These are phyloP conservation scores for Talaromyces trachyspermus DNA, from an alignment of 495 filamentous ascomycete species.

Conservation along the genomic window DNA sequence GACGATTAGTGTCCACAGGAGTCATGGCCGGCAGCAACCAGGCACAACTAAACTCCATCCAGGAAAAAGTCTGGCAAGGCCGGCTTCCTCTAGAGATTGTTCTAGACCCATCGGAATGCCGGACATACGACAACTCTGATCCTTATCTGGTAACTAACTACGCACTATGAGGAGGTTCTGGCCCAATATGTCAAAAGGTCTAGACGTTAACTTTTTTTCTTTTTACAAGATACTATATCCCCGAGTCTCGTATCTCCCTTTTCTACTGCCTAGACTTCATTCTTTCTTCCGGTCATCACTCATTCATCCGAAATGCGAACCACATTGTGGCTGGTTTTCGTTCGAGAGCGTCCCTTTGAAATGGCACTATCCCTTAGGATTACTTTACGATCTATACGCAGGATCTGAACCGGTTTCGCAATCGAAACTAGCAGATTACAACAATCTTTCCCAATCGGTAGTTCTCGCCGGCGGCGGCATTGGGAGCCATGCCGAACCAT, in stretches of 20 bases:
- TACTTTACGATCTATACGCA: slow-evolving; percentile 83
- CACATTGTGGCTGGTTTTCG: slow-evolving; percentile 61
- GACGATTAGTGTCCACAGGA: not conserved
- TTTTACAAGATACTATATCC: slow-evolving; percentile 40
- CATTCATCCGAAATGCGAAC: slow-evolving; percentile 52
- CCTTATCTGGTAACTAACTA: slow-evolving; percentile 40
- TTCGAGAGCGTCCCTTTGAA: slow-evolving; percentile 74
- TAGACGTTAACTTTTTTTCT: slow-evolving; percentile 14
- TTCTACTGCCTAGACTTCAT: slow-evolving; percentile 71
- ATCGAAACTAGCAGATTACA: slow-evolving; percentile 9
- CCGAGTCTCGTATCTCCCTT: slow-evolving; percentile 54
- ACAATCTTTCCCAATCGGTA: slow-evolving; percentile 8
- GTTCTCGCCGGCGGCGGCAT: slow-evolving; percentile 4
- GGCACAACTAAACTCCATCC: slow-evolving; percentile 24
- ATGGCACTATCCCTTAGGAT: slow-evolving; percentile 81
- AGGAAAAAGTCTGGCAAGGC: slow-evolving; percentile 44
- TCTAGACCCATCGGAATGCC: slow-evolving; percentile 46
- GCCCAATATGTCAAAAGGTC: too few species aligned
- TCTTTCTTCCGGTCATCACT: slow-evolving; percentile 70
- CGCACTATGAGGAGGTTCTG: not conserved
- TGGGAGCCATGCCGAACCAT: not conserved
- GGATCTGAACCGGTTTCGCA: slow-evolving; percentile 51
- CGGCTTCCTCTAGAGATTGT: slow-evolving; percentile 44
- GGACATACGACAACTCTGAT: slow-evolving; percentile 46
- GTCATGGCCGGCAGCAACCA: slow-evolving; percentile 5